Evolutionary conservation across 768 basidiomycete species (phyloP).

Genomic region (Lepiota subincarnata): DNA sequence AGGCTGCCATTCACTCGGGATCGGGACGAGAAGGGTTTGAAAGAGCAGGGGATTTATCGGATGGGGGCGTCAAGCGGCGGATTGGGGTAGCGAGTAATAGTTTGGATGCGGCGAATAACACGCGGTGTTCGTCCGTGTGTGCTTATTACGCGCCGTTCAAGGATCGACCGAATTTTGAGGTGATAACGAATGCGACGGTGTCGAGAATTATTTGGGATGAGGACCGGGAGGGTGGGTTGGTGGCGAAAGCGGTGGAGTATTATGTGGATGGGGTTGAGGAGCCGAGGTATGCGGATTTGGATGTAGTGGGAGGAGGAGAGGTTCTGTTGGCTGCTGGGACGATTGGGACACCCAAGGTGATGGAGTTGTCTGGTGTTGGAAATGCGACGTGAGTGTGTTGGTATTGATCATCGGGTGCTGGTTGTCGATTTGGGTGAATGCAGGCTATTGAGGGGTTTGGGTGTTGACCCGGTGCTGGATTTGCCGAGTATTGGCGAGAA

Average conservation of each 20-base stretch:
- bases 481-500: conserved; percentile 50
- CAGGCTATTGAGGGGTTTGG: conserved; percentile 39
- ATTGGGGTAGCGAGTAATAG: conserved; percentile 28
- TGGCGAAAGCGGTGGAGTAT: conserved; percentile 45
- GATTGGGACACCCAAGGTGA: conserved; percentile 32
- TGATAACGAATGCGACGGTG: conserved; percentile 53
- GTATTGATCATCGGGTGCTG: neutral
- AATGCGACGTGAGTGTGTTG: conserved; percentile 23
- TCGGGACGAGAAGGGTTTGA: conserved; percentile 9
- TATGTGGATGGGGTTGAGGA: conserved; percentile 19
- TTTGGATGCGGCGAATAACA: conserved; percentile 27
- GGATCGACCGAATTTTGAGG: conserved; percentile 42
- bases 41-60: conserved; percentile 21
- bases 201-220: conserved; percentile 44
- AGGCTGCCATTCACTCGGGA: conserved; percentile 11
- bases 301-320: conserved; percentile 45
- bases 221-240: conserved; percentile 23
- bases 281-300: conserved; percentile 21
- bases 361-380: conserved; percentile 30
- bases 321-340: conserved; percentile 48
- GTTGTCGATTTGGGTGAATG: neutral
- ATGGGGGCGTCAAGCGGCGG: conserved; percentile 22
- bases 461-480: conserved; percentile 35
- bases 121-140: conserved; percentile 28
- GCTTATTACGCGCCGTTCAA: conserved; percentile 28